Percentiles rank a stretch among this genome's conserved stretches.
These are phyloP conservation scores for Hortiboletus flavorubellus DNA, from an alignment of 768 basidiomycete species.

Conservation along the genomic window DNA sequence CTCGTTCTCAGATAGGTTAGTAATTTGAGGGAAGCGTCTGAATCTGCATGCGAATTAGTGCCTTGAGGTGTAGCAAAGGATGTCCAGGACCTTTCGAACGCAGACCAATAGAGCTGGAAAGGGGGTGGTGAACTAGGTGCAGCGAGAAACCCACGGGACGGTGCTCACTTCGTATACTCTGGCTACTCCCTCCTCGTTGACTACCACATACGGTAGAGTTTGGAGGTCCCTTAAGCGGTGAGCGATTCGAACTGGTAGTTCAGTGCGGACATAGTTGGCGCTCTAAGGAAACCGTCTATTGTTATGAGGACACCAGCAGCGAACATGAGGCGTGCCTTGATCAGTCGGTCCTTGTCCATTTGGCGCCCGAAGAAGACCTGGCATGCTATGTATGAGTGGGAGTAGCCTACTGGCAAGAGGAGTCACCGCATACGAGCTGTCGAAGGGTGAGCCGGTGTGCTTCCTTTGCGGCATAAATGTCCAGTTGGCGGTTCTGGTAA, in stretches of 20 bases:
- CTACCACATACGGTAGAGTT: slow-evolving; percentile 79
- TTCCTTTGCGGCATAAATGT: slow-evolving; percentile 72
- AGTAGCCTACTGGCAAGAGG: background rate
- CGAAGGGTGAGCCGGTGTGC: slow-evolving; percentile 71
- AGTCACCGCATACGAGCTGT: slow-evolving; percentile 57
- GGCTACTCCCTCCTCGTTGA: slow-evolving; percentile 79
- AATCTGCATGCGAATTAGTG: slow-evolving; percentile 44
- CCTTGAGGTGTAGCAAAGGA: background rate
- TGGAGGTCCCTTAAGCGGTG: slow-evolving; percentile 87
- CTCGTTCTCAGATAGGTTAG: slow-evolving; percentile 69
- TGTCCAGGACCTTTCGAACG: slow-evolving; percentile 69
- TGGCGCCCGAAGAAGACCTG: slow-evolving; percentile 86
- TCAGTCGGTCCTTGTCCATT: slow-evolving; percentile 73
- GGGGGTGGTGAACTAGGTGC: slow-evolving; percentile 1
- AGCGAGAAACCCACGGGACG: background rate
- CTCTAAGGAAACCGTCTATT: slow-evolving; percentile 44
- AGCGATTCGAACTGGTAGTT: slow-evolving; percentile 83
- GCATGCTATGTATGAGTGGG: background rate
- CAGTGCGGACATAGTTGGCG: slow-evolving; percentile 87
- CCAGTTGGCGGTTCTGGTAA: slow-evolving; percentile 80
- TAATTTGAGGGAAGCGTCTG: slow-evolving; percentile 70
- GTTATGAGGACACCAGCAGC: background rate
- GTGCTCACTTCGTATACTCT: slow-evolving; percentile 78
- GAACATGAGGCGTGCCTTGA: slow-evolving; percentile 49
- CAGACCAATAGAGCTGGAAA: slow-evolving; percentile 75